Evolutionary conservation across 2,329 filamentous ascomycete genomes (phyloP).

Genomic region (Ophiostoma perfectum): DNA sequence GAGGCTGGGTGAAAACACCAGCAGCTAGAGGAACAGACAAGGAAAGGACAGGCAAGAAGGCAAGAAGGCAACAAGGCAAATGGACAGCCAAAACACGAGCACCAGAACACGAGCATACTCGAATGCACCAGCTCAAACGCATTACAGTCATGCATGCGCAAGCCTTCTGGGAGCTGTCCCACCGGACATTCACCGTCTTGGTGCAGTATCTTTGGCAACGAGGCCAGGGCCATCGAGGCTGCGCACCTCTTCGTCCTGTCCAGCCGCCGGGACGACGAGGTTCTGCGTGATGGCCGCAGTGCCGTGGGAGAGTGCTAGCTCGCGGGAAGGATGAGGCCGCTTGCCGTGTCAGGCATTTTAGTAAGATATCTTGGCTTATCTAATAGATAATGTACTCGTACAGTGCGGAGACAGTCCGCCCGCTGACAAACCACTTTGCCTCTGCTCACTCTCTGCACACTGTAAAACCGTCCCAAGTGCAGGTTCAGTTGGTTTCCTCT

Average conservation of each 20-base stretch:
- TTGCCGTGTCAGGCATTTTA: background rate
- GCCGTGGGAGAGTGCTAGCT: background rate
- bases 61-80: no score
- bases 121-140: background rate
- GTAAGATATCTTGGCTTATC: no score
- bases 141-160: background rate
- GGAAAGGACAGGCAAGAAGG: no score
- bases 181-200: background rate
- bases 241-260: constrained; percentile 4
- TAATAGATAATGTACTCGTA: background rate
- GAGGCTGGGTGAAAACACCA: no score
- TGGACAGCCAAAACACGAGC: no score
- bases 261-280: background rate
- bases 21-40: no score
- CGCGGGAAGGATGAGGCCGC: constrained; percentile 5
- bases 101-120: no score
- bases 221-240: background rate
- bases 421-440: no score
- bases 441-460: no score
- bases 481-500: background rate
- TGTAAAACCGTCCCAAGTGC: background rate
- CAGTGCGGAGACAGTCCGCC: background rate
- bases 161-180: background rate
- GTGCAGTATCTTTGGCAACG: no score
- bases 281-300: background rate